Base-by-base conservation (phyloP, 2,329 filamentous ascomycete species). In the Pyrenophora tritici-repentis region DNA sequence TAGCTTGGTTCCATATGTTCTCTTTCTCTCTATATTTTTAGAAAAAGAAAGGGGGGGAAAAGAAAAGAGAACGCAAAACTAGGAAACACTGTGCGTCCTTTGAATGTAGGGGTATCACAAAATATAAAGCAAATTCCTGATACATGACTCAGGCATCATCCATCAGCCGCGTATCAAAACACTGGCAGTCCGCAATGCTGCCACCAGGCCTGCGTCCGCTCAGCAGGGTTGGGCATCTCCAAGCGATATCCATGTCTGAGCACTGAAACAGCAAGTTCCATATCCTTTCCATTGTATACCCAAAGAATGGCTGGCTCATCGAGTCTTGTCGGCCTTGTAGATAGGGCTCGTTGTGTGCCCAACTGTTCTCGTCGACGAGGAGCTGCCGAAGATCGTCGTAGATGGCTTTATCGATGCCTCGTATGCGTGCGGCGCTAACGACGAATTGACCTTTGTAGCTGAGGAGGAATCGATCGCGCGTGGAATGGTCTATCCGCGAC, bases 361-460 rank as follows among this genome's bases (percentile, higher is more conserved):
- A 68, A 36, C 63, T 69, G 8, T 59, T 47, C 22, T 59, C 45
- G 36, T 69, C 59, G 14, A 61, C 42, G 22, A 24, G 22, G 22
- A 24, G 22, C 22, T 24, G 6, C 22, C 22, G 22, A 24, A 24
- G 22, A 9, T 24, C 22, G 55, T 13, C 1, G 49, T 75, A 78
- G 13, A 75, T 55, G 5, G 42, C 42, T 41, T 66, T 73, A 17
- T 61, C 55, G 8, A 70, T 67, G 2, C 66, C 75, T 1, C 76
- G 65, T 5, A 81, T 75, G 1, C 79, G 70, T 4, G 65, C 66
- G 0, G 75, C 75, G 1, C 76, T 78, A 2, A 73, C 76, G 32
- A 79, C 64, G 58, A 82, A 81, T 42, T 79, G 76, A 13, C 79
- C 79, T 37, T 76, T 76, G 54, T 78, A 78, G 3, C 75, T 76